A percentile compares a stretch with the other conserved stretches of the same genome.
These are phyloP conservation scores for Rhizopus stolonifer DNA, from an alignment of 371 early-diverging fungal genomes.

Conservation along the genomic window DNA sequence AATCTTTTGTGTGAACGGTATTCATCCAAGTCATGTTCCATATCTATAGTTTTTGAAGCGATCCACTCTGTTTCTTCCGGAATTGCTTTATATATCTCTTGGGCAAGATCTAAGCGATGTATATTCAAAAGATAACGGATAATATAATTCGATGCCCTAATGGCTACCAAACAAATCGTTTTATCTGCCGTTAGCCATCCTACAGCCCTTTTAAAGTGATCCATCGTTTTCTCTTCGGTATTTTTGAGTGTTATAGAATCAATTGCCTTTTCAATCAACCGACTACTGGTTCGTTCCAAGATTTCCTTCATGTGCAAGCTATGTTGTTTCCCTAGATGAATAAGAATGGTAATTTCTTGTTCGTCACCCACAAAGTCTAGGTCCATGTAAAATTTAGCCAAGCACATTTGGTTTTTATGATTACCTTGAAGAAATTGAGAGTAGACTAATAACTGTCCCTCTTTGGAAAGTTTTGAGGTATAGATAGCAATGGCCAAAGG, in stretches of 20 bases:
- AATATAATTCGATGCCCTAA: slow-evolving; percentile 9
- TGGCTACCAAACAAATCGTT: background rate
- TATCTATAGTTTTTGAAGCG: background rate
- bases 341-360: slow-evolving; percentile 18
- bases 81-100: slow-evolving; percentile 2
- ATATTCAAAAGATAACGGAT: slow-evolving; percentile 7
- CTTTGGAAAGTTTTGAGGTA: slow-evolving; percentile 17
- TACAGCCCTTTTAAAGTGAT: slow-evolving; percentile 1
- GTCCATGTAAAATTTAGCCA: too few relatives aligned
- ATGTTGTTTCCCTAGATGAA: slow-evolving; percentile 21
- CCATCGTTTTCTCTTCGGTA: background rate
- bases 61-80: background rate
- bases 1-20: slow-evolving; percentile 8
- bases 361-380: slow-evolving; percentile 26
- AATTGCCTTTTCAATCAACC: slow-evolving; percentile 12
- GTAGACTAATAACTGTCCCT: slow-evolving; percentile 16
- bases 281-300: slow-evolving; percentile 6
- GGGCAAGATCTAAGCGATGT: slow-evolving; percentile 6
- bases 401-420: too few relatives aligned
- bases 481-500: slow-evolving; percentile 24
- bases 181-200: slow-evolving; percentile 11
- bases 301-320: slow-evolving; percentile 13
- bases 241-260: background rate
- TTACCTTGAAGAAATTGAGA: slow-evolving; percentile 29
- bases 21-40: background rate